Conservation (phyloP, 352 stramenopile genomes). For the Phytophthora melonis region DNA sequence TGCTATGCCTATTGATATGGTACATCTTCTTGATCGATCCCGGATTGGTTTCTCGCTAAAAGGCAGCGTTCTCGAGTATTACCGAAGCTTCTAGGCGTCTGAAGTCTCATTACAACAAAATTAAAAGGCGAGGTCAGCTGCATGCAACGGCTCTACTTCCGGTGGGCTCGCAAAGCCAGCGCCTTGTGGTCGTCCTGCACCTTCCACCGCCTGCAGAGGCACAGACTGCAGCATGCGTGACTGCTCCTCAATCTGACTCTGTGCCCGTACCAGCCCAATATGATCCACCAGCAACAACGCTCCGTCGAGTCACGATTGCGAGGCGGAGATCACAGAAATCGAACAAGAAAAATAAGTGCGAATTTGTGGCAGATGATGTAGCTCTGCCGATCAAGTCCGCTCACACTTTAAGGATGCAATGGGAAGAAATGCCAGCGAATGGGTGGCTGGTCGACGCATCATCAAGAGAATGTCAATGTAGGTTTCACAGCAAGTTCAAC, state of each 20-base stretch:
- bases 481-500: constrained; percentile 9
- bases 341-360: not conserved
- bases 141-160: not conserved
- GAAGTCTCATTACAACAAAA: constrained; percentile 12
- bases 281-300: no score
- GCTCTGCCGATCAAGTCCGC: constrained; percentile 9
- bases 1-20: constrained; percentile 10
- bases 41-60: constrained; percentile 11
- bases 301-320: no score
- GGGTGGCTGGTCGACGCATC: constrained; percentile 15
- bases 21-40: constrained; percentile 10
- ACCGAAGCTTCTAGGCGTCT: constrained; percentile 8
- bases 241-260: no score
- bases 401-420: constrained; percentile 8
- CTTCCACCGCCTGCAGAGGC: no score
- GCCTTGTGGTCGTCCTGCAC: no score
- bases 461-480: constrained; percentile 12
- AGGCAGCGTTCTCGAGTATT: not conserved
- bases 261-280: no score
- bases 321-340: not conserved
- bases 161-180: not conserved
- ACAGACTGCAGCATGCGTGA: no score
- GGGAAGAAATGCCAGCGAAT: not conserved
- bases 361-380: not conserved
- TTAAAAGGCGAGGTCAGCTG: constrained; percentile 4